Conservation (phyloP, 148 eudicot species). For the Rhododendron ovatum region DNA sequence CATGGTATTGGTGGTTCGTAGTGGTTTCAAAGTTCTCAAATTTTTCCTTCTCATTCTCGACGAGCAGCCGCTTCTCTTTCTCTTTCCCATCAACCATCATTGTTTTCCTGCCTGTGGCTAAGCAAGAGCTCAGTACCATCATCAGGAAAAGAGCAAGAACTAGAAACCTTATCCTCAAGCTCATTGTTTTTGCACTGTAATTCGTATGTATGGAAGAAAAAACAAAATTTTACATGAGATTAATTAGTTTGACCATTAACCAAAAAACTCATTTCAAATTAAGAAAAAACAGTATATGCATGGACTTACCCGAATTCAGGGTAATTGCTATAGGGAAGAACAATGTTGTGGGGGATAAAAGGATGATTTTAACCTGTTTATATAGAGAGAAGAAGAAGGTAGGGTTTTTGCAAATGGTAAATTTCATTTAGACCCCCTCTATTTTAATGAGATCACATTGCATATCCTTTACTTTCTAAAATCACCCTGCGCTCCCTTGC, state of each 20-base stretch:
- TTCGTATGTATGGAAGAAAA: background rate
- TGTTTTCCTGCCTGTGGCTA: background rate
- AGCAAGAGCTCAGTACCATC: constrained; percentile 9
- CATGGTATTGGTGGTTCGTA: background rate
- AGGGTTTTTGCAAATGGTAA: constrained; percentile 3
- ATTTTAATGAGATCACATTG: background rate
- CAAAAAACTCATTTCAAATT: background rate
- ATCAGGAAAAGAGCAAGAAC: constrained; percentile 3
- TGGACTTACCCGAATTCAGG: constrained; percentile 1
- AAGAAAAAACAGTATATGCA: background rate
- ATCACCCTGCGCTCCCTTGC: too few relatives aligned
- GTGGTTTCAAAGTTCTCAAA: background rate
- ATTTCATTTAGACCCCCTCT: background rate
- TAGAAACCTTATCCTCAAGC: constrained; percentile 5
- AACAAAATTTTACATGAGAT: background rate
- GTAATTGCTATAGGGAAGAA: background rate
- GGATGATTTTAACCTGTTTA: background rate
- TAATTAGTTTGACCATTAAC: background rate
- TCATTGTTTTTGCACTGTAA: background rate
- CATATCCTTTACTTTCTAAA: too few relatives aligned
- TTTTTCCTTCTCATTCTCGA: background rate
- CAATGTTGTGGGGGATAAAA: background rate
- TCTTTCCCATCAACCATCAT: background rate
- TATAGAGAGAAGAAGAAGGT: background rate
- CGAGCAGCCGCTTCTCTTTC: background rate